Evolutionary conservation across 2,329 filamentous ascomycete genomes (phyloP).

Genomic region (Cladophialophora exuberans): DNA sequence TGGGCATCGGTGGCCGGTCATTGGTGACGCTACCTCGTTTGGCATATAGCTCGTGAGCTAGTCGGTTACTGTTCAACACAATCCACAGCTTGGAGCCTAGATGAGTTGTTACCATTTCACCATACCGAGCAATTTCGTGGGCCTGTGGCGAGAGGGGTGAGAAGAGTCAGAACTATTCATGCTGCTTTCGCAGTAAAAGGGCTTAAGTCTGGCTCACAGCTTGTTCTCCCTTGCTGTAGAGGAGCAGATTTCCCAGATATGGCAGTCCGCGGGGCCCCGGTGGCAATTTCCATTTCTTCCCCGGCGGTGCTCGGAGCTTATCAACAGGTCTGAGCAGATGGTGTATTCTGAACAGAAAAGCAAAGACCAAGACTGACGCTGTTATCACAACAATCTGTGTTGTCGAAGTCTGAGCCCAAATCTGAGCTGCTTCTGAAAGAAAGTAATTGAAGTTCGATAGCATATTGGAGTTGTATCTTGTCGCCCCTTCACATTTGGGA

Average conservation of each 20-base stretch:
- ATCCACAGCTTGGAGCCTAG: conserved; percentile 47
- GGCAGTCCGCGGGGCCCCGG: conserved; percentile 34
- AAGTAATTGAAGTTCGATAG: too few species aligned
- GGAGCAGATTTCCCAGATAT: conserved; percentile 32
- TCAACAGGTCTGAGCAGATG: conserved; percentile 2
- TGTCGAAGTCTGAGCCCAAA: too few species aligned
- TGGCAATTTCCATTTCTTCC: conserved; percentile 29
- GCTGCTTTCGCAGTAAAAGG: not conserved
- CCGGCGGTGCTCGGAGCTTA: not conserved
- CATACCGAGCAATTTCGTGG: conserved; percentile 28
- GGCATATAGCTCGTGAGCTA: conserved; percentile 45
- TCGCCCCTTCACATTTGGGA: too few species aligned
- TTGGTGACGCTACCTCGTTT: conserved; percentile 42
- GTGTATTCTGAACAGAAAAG: not conserved
- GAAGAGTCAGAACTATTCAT: not conserved
- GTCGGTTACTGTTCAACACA: conserved; percentile 47
- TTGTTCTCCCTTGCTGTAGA: conserved; percentile 4
- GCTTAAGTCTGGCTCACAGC: not conserved
- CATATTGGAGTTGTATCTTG: too few species aligned
- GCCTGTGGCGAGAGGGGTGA: too few species aligned
- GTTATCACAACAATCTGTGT: not conserved
- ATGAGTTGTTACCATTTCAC: conserved; percentile 40
- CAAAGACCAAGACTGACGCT: not conserved
- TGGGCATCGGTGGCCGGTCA: conserved; percentile 39
- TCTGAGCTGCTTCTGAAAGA: too few species aligned